Base-by-base conservation (phyloP, 202 grass and related monocot species). In the Cymbopogon flexuosus region DNA sequence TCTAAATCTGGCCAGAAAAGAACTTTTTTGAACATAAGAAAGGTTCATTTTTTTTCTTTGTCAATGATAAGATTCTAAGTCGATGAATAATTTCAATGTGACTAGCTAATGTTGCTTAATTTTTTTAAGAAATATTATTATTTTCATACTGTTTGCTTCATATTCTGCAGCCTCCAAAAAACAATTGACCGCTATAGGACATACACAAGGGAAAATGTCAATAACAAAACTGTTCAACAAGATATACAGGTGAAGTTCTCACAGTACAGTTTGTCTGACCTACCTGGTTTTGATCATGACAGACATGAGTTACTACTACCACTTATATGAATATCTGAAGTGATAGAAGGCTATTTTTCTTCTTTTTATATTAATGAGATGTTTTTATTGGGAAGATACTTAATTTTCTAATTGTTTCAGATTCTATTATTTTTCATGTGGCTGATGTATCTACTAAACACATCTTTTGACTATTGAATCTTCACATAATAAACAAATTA, bases 141-240 rank as follows among this genome's bases (percentile, higher is more conserved):
- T 78, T 3, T 78, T 74, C 22, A 30, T 40, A 89, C 14, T 62
- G 41, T 81, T 14, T 62, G 22, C 23, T 62, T 62, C 10, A n/a
- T n/a, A 14, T 14, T 86, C 14, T 79, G 34, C 36, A 97, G 93
- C 77, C 52, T 97, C 56, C 75, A 70, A 31, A 89, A 93, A 84
- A 84, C 86, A 10, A 89, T 97, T 70, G 73, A 85, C 45, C 88
- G 90, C 13, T 93, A 93, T 59, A 89, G 68, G 63, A 33, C 78
- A 36, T 66, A 85, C 29, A 88, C 81, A 86, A 93, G 87, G 65
- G 78, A 62, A 75, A 45, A 71, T 79, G 42, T 31, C 40, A 88
- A 81, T 69, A 86, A 75, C 47, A 85, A 78, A 16, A 37, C n/a
- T 64, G 62, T 14, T 62, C 57, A 85, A 47, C 81, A 89, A 27